Conservation (phyloP, 805 yeast genomes). For the Starmerella stigmatis region DNA sequence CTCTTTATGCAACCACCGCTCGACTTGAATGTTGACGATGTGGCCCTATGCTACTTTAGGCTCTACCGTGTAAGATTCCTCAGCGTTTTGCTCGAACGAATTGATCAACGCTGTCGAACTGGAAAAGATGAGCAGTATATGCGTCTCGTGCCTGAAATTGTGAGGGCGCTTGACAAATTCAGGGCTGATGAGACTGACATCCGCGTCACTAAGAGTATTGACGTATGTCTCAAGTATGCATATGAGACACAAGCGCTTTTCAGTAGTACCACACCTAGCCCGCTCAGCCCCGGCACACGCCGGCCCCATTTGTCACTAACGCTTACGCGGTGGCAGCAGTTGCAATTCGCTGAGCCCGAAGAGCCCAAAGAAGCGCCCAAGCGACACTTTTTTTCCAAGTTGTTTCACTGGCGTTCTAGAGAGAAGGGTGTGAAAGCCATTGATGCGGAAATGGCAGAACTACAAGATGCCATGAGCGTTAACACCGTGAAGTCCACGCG, state of each 20-base stretch:
- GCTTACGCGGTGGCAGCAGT: neutral
- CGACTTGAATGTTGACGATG: slow-evolving; percentile 8
- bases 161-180: slow-evolving; percentile 10
- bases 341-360: neutral
- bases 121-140: neutral
- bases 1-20: slow-evolving; percentile 17
- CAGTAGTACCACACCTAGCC: neutral
- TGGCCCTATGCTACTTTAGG: slow-evolving; percentile 13
- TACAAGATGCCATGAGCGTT: neutral
- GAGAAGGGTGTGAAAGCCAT: neutral
- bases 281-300: neutral
- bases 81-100: slow-evolving; percentile 13
- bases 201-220: neutral
- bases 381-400: neutral
- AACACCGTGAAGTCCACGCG: neutral
- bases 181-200: neutral
- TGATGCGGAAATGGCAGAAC: neutral
- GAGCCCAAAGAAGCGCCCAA: neutral
- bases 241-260: neutral
- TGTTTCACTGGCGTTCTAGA: neutral
- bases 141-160: slow-evolving; percentile 8
- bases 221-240: neutral
- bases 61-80: slow-evolving; percentile 18
- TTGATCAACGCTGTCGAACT: slow-evolving; percentile 1
- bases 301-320: slow-evolving; percentile 2